Base-by-base conservation (phyloP, 2,329 filamentous ascomycete genomes). In the Stemphylium vesicarium region DNA sequence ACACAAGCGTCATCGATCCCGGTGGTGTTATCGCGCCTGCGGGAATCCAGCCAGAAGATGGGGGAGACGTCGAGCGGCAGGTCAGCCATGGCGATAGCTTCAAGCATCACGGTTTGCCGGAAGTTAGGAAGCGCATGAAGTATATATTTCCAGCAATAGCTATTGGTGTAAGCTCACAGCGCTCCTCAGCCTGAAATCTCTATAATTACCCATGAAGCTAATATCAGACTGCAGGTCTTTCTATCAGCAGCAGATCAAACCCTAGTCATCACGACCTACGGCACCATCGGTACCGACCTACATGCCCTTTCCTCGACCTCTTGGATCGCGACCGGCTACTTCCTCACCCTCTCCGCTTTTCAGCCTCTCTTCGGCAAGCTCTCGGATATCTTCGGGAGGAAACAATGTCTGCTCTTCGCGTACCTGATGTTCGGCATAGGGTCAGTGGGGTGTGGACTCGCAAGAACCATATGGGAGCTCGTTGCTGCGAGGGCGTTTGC, bases 181-280 rank as follows among this genome's bases (percentile, higher is more conserved):
- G 35, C 7, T 18, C 12, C 39, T 16, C 29, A 12, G 2, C 26
- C 10, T 31, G 2, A 10, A 33, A 3, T 24, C 22, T 32, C 11
- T n/a, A 16, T 18, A 13, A 31, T n/a, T 7, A 26, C 3, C 24
- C n/a, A 18, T 6, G 24, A 10, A 16, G 13, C 38, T 53, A 24
- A 49, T 37, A 50, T 4, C 33, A 20, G 39, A 3, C n/a, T 36
- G 4, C 67, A 89, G 87, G 78, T 92, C 36, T 91, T 90, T 69
- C 80, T 94, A 7, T 83, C 87, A 16, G 88, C 90, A 13, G 72
- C 72, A n/a, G 90, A 94, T 69, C 89, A 92, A 72, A 91, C 91
- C 0, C 85, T 93, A 49, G 87, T 90, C 26, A 85, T 93, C 43
- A 86, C 86, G n/a, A 87, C 84, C n/a, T 92, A 92, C 72, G 88